Evolutionary conservation across 2,329 filamentous ascomycete genomes (phyloP), one percentile per base, ranked within the genome.

Genomic region (Talaromyces pinophilus): DNA sequence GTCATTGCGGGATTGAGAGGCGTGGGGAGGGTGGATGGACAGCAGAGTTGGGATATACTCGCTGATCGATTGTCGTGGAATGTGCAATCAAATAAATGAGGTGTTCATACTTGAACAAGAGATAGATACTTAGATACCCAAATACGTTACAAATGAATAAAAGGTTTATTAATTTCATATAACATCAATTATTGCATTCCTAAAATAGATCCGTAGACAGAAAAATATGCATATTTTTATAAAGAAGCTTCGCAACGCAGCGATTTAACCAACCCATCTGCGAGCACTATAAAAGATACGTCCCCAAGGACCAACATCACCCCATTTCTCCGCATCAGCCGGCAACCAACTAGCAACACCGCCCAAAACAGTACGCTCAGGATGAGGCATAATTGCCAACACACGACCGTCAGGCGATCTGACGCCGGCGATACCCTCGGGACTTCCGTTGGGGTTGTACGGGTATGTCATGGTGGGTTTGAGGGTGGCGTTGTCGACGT

Each of bases 371-470:
- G 92, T 96, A n/a, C 93, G 87, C 82, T 97, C 93, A 0, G 93
- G 93, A 78, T 97, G 93, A 68, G 93, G 93, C 93, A 97, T 97
- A 81, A 97, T 87, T 6, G 92, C 92, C 71, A 97, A 79, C 0
- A 96, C 91, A 66, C 92, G 86, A 13, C 93, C 93, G 75, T 96
- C 90, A 52, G 82, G 85, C 72, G 87, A 93, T 71, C 90, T 84
- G 30, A 96, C 90, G 75, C 89, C 92, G 0, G 93, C 91, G 70
- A 97, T 90, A 74, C 92, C 93, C 69, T 86, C 84, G 0, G 92
- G 91, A 75, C 90, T 92, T 62, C 93, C 93, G 80, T 96, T 97
- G 62, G 90, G 91, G 81, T 98, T 98, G 81, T 85, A 91, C 0
- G 95, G 95, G 75, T 98, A 99, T 71, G 83, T 83, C 78, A 93